phyloP scores from a whole-genome alignment of 2,329 filamentous ascomycete genomes.

The Fusarium newnesense region DNA sequence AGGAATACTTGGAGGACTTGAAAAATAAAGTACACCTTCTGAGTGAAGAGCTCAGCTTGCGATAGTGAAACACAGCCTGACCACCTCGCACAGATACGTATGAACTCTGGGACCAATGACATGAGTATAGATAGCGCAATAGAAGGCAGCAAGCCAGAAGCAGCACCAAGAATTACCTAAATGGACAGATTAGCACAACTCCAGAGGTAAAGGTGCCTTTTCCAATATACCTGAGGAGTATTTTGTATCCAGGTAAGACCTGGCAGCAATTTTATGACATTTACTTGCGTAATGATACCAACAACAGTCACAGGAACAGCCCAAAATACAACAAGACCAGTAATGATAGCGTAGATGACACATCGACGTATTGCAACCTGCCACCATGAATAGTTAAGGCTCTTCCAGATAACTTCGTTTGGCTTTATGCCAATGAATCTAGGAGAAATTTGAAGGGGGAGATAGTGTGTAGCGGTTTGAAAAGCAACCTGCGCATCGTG shows the following conservation, averaged over 20 bases:
- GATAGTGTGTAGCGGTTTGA: slow-evolving; percentile 84
- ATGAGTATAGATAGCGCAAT: slow-evolving; percentile 83
- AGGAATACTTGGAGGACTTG: slow-evolving; percentile 93
- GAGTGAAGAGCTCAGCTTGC: slow-evolving; percentile 87
- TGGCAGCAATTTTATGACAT: slow-evolving; percentile 71
- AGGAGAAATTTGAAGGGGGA: slow-evolving; percentile 84
- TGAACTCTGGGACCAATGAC: slow-evolving; percentile 77
- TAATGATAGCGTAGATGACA: slow-evolving; percentile 71
- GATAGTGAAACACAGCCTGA: slow-evolving; percentile 83
- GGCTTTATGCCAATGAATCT: slow-evolving; percentile 85
- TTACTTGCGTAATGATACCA: slow-evolving; percentile 85
- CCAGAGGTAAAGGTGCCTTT: not conserved
- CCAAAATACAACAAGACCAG: slow-evolving; percentile 86
- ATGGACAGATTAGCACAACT: not conserved
- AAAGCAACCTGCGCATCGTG: slow-evolving; percentile 85
- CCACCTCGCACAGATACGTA: slow-evolving; percentile 76
- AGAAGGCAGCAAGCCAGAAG: slow-evolving; percentile 85
- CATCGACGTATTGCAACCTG: slow-evolving; percentile 77
- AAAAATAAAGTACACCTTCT: slow-evolving; percentile 92
- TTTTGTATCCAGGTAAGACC: slow-evolving; percentile 80
- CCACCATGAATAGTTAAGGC: slow-evolving; percentile 76
- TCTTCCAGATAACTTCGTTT: slow-evolving; percentile 86
- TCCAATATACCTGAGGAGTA: slow-evolving; percentile 63
- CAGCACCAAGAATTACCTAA: slow-evolving; percentile 73
- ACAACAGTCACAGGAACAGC: slow-evolving; percentile 79